phyloP scores from a whole-genome alignment of 2,329 filamentous ascomycete species.

The Chaetomium strumarium region DNA sequence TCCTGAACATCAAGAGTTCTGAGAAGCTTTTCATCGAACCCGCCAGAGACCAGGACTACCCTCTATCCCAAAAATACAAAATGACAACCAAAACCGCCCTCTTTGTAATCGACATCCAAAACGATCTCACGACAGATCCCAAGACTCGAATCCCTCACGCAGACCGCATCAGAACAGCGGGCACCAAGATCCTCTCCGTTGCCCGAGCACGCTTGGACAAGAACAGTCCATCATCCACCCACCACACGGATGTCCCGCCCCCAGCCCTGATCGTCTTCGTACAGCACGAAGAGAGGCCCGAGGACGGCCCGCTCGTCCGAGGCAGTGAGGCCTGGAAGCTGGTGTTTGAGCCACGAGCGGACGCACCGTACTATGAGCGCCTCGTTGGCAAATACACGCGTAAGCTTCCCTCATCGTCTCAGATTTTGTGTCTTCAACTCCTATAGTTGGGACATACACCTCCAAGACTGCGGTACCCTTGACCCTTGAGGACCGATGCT shows the following conservation, averaged over 20 bases:
- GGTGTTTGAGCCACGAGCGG: constrained; percentile 26
- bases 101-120: constrained; percentile 33
- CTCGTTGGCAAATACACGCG: constrained; percentile 28
- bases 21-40: too few relatives aligned
- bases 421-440: background rate
- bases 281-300: constrained; percentile 28
- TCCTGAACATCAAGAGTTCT: too few relatives aligned
- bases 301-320: constrained; percentile 22
- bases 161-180: constrained; percentile 23
- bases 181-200: constrained; percentile 21
- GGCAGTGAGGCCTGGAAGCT: constrained; percentile 27
- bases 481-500: too few relatives aligned
- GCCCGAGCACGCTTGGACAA: too few relatives aligned
- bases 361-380: constrained; percentile 20
- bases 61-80: too few relatives aligned
- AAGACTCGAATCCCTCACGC: constrained; percentile 26
- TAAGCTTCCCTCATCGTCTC: constrained; percentile 14
- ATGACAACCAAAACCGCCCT: constrained; percentile 23
- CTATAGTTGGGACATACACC: too few relatives aligned
- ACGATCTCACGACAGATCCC: constrained; percentile 26
- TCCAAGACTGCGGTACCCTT: too few relatives aligned
- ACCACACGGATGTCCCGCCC: background rate
- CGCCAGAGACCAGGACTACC: too few relatives aligned
- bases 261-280: constrained; percentile 26
- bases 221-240: constrained; percentile 12